Evolutionary conservation across 2,329 filamentous ascomycete species (phyloP).

Genomic region (Diaporthe aspalathi): DNA sequence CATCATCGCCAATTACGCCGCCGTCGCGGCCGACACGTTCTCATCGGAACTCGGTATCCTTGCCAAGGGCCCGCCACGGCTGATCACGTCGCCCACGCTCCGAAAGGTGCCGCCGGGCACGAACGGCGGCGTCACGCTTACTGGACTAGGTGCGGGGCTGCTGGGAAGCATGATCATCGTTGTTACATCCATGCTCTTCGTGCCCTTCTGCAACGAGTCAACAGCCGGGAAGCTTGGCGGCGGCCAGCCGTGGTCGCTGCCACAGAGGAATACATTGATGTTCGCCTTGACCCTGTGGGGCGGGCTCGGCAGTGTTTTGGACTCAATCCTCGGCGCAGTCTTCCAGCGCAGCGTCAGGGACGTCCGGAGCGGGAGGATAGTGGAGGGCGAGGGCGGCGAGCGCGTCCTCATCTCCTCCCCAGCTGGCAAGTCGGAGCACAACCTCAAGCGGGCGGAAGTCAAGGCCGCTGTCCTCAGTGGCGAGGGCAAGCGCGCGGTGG

Average conservation of each 20-base stretch:
- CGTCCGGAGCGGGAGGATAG: constrained; percentile 83
- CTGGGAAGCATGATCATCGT: constrained; percentile 80
- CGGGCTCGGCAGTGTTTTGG: constrained; percentile 81
- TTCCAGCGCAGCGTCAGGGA: constrained; percentile 91
- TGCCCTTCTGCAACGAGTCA: constrained; percentile 74
- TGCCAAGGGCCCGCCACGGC: constrained; percentile 77
- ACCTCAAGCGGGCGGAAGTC: constrained; percentile 51
- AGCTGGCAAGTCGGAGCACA: constrained; percentile 45
- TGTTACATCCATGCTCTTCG: constrained; percentile 70
- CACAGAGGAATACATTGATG: constrained; percentile 60
- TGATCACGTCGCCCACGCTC: constrained; percentile 84
- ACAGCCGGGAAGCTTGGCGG: constrained; percentile 53
- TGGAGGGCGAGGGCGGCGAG: constrained; percentile 81
- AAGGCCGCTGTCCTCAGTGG: constrained; percentile 57
- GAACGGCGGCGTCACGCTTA: constrained; percentile 87
- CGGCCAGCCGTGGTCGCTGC: constrained; percentile 60
- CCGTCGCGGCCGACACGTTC: constrained; percentile 92
- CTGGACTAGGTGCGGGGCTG: constrained; percentile 79
- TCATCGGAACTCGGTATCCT: constrained; percentile 96
- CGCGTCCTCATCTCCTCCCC: constrained; percentile 45
- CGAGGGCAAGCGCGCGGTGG: constrained; percentile 57
- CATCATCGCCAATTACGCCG: constrained; percentile 86
- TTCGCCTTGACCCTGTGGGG: constrained; percentile 78
- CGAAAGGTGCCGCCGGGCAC: constrained; percentile 88
- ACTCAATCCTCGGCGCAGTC: constrained; percentile 87